Evolutionary conservation across 1,139 yeast species (phyloP).

Genomic region (Pichiaceae sp.): DNA sequence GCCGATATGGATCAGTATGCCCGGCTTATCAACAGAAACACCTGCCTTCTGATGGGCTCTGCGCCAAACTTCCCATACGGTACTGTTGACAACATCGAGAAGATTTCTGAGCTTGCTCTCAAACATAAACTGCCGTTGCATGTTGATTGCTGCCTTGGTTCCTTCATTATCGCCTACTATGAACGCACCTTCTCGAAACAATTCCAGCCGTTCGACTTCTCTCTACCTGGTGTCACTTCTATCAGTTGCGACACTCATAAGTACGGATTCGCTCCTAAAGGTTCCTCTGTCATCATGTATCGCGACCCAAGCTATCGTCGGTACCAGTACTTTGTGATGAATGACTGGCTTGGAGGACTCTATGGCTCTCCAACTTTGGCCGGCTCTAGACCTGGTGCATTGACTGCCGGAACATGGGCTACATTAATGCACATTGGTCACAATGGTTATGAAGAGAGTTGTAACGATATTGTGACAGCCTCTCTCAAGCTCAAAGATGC

Average conservation of each 20-base stretch:
- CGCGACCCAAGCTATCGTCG: constrained; percentile 56
- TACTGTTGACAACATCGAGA: constrained; percentile 79
- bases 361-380: constrained; percentile 96
- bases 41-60: constrained; percentile 80
- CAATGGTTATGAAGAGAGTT: constrained; percentile 63
- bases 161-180: constrained; percentile 79
- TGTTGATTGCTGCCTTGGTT: constrained; percentile 93
- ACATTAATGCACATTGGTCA: constrained; percentile 75
- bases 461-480: constrained; percentile 59
- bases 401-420: constrained; percentile 97
- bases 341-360: constrained; percentile 92
- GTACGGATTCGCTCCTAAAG: constrained; percentile 97
- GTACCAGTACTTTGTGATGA: constrained; percentile 74
- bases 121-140: constrained; percentile 70
- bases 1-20: constrained; percentile 61
- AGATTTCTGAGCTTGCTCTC: constrained; percentile 58
- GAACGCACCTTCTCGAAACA: constrained; percentile 51
- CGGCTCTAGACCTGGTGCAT: constrained; percentile 95
- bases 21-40: constrained; percentile 63
- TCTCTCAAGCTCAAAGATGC: constrained; percentile 49
- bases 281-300: constrained; percentile 89
- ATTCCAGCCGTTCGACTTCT: constrained; percentile 56
- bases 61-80: constrained; percentile 99
- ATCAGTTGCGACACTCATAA: constrained; percentile 97
- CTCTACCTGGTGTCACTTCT: constrained; percentile 91